These are phyloP conservation scores for Cyclostephanos invisitatus DNA, from an alignment of 108 stramenopile species.

Conservation along the genomic window DNA sequence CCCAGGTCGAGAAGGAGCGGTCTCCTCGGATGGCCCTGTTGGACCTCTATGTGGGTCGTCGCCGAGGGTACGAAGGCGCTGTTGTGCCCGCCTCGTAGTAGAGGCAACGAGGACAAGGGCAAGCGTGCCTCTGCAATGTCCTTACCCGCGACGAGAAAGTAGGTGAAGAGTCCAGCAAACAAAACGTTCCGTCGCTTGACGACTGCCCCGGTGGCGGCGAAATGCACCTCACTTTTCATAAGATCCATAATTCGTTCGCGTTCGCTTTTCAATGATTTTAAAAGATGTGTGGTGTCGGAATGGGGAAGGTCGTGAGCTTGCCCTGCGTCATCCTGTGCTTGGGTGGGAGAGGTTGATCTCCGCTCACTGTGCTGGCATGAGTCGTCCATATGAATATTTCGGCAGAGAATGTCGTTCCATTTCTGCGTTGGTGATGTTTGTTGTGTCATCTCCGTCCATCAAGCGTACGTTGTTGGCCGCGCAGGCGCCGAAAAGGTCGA, in stretches of 20 bases:
- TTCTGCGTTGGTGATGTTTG: too few relatives aligned
- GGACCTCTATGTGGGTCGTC: background rate
- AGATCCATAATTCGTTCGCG: background rate
- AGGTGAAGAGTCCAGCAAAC: background rate
- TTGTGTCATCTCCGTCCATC: too few relatives aligned
- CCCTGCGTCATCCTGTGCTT: too few relatives aligned
- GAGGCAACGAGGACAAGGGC: background rate
- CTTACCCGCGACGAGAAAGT: background rate
- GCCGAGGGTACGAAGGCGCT: background rate
- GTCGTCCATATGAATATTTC: too few relatives aligned
- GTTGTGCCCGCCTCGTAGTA: background rate
- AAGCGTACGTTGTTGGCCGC: too few relatives aligned
- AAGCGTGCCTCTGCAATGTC: background rate
- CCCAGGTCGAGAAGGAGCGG: slow-evolving; percentile 5
- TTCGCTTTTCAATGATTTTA: slow-evolving; percentile 5
- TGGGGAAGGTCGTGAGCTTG: too few relatives aligned
- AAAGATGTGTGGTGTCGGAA: too few relatives aligned
- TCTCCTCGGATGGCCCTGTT: background rate
- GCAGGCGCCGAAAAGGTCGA: too few relatives aligned
- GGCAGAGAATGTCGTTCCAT: too few relatives aligned
- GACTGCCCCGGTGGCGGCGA: background rate
- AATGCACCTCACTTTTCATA: background rate
- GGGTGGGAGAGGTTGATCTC: too few relatives aligned
- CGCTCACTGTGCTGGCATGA: too few relatives aligned
- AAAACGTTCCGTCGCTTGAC: slow-evolving; percentile 8